phyloP scores from a whole-genome alignment of 106 monocot species.

The Vanilla planifolia region DNA sequence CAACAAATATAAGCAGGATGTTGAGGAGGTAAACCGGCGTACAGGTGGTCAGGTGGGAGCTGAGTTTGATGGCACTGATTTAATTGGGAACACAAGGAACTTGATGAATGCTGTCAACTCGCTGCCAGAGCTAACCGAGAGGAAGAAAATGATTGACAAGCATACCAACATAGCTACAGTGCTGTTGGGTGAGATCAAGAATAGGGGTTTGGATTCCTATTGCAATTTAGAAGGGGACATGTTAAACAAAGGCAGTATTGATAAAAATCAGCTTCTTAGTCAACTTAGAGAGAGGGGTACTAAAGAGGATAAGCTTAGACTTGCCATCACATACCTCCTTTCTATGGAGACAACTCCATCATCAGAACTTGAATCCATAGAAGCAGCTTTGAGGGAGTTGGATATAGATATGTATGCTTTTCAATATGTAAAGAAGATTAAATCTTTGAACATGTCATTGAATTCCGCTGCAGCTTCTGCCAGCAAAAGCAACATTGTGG shows the following conservation, averaged over 20 bases:
- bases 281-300: conserved; percentile 79
- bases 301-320: conserved; percentile 73
- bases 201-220: conserved; percentile 77
- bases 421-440: conserved; percentile 89
- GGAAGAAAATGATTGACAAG: conserved; percentile 91
- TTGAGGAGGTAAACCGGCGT: conserved; percentile 71
- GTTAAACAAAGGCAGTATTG: conserved; percentile 66
- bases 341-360: conserved; percentile 70
- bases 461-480: conserved; percentile 52
- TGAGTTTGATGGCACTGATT: conserved; percentile 84
- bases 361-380: conserved; percentile 74
- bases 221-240: conserved; percentile 77
- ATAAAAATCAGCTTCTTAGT: conserved; percentile 40
- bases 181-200: conserved; percentile 82
- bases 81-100: conserved; percentile 85
- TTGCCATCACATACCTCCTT: conserved; percentile 83
- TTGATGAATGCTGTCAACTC: conserved; percentile 93
- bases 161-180: conserved; percentile 87
- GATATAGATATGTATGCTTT: conserved; percentile 79
- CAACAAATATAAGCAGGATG: conserved; percentile 91
- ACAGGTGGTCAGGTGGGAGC: conserved; percentile 67
- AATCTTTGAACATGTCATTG: conserved; percentile 73
- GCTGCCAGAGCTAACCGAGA: conserved; percentile 86
- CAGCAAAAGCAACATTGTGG: conserved; percentile 83
- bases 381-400: conserved; percentile 62